These are phyloP conservation scores for Tardiomyces blankii DNA, from an alignment of 1,139 yeast genomes.

Conservation along the genomic window DNA sequence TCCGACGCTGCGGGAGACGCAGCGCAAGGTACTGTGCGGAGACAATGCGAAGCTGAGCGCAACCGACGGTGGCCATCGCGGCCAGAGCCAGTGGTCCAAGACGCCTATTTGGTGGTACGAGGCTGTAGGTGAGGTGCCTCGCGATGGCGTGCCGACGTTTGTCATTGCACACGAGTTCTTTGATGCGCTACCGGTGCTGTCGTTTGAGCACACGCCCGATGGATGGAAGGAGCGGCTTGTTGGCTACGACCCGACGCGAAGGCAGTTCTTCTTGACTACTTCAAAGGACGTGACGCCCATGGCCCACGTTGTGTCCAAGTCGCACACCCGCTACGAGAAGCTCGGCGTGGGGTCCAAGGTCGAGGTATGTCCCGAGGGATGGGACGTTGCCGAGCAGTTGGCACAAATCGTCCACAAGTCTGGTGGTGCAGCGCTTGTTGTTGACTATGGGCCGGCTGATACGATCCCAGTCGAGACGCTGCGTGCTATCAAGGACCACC, in stretches of 20 bases:
- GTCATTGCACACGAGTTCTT: constrained; percentile 78
- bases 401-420: constrained; percentile 24
- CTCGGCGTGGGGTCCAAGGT: constrained; percentile 49
- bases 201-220: constrained; percentile 43
- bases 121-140: constrained; percentile 45
- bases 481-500: constrained; percentile 65
- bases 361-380: constrained; percentile 71
- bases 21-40: constrained; percentile 41
- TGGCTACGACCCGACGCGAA: constrained; percentile 29
- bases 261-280: constrained; percentile 44
- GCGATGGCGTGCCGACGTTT: constrained; percentile 40
- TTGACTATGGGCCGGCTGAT: constrained; percentile 65
- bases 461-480: constrained; percentile 59
- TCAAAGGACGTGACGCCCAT: constrained; percentile 56
- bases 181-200: constrained; percentile 75
- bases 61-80: background rate
- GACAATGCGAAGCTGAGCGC: constrained; percentile 14
- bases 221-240: constrained; percentile 75
- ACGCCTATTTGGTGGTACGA: constrained; percentile 56
- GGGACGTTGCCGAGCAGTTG: constrained; percentile 30
- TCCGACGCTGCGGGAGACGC: constrained; percentile 48
- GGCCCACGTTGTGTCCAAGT: constrained; percentile 44
- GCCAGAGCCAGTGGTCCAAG: constrained; percentile 39
- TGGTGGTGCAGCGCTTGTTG: constrained; percentile 57
- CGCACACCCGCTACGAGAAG: constrained; percentile 40